These are phyloP conservation scores for Diplosphaera chodatii DNA, from an alignment of 139 green algal genomes.

Conservation along the genomic window DNA sequence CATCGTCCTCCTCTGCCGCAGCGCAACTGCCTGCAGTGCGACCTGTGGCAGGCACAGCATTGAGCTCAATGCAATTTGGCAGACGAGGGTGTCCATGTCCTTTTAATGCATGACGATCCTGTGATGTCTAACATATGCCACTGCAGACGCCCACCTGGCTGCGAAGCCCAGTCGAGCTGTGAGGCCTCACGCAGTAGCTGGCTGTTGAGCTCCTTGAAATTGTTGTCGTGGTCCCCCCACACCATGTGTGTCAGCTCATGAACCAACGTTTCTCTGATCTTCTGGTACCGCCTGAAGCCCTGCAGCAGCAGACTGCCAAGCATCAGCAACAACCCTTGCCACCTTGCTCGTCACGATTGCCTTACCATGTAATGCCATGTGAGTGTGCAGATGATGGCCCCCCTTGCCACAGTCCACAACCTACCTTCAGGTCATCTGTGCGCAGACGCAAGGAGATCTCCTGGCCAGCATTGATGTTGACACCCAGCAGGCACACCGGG, in stretches of 20 bases:
- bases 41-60: background rate
- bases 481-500: conserved; percentile 64
- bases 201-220: conserved; percentile 74
- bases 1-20: background rate
- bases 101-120: too few species aligned
- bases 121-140: too few species aligned
- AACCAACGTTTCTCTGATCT: conserved; percentile 75
- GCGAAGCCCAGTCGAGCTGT: conserved; percentile 19
- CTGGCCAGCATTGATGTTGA: conserved; percentile 75
- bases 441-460: conserved; percentile 80
- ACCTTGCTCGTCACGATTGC: too few species aligned
- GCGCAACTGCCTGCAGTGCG: background rate
- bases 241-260: conserved; percentile 88
- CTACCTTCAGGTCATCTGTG: conserved; percentile 71
- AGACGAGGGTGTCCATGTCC: too few species aligned
- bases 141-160: background rate
- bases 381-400: background rate
- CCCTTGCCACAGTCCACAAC: too few species aligned
- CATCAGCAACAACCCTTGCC: too few species aligned
- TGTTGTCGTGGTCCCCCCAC: conserved; percentile 62
- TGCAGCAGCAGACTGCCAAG: background rate
- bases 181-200: conserved; percentile 42
- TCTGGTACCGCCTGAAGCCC: conserved; percentile 21
- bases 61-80: too few species aligned
- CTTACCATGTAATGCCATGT: too few species aligned